phyloP scores from a whole-genome alignment of 2,329 filamentous ascomycete genomes.

The Keithomyces neogunnii region DNA sequence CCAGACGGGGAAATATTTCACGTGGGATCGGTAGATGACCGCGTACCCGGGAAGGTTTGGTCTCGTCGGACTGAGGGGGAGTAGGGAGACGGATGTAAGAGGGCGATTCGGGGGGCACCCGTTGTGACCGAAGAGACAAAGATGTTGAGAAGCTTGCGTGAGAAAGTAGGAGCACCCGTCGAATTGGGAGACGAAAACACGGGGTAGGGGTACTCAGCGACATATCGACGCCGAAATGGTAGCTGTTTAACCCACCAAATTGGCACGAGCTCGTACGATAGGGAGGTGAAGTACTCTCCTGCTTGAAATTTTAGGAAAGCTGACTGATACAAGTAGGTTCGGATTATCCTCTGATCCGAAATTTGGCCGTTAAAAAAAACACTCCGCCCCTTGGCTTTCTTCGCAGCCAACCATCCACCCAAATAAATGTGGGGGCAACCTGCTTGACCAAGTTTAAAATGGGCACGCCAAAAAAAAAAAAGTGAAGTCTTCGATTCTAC shows the following conservation, averaged over 20 bases:
- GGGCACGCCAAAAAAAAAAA: background rate
- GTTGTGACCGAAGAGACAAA: constrained; percentile 32
- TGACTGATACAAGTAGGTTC: background rate
- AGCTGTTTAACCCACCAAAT: too few species aligned
- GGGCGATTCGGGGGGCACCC: constrained; percentile 78
- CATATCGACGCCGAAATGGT: constrained; percentile 14
- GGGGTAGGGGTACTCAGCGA: constrained; percentile 15
- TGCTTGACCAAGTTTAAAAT: background rate
- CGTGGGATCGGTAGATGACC: constrained; percentile 79
- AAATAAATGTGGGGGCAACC: background rate
- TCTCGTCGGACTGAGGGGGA: constrained; percentile 60
- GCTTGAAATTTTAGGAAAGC: background rate
- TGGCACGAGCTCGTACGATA: too few species aligned
- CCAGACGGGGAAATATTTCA: constrained; percentile 59
- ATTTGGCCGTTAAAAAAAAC: background rate
- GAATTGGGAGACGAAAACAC: constrained; percentile 17
- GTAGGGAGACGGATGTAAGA: constrained; percentile 76
- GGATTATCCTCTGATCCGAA: background rate
- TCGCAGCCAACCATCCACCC: background rate
- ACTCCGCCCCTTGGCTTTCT: too few species aligned
- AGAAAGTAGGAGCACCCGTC: constrained; percentile 16
- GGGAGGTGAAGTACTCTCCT: too few species aligned
- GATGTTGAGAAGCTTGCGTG: constrained; percentile 24
- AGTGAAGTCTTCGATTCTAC: background rate
- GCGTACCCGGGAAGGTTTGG: constrained; percentile 44